A percentile compares a stretch with the other conserved stretches of the same genome.
Conservation (phyloP, 257 asterid genomes). For the Lantana camara region DNA sequence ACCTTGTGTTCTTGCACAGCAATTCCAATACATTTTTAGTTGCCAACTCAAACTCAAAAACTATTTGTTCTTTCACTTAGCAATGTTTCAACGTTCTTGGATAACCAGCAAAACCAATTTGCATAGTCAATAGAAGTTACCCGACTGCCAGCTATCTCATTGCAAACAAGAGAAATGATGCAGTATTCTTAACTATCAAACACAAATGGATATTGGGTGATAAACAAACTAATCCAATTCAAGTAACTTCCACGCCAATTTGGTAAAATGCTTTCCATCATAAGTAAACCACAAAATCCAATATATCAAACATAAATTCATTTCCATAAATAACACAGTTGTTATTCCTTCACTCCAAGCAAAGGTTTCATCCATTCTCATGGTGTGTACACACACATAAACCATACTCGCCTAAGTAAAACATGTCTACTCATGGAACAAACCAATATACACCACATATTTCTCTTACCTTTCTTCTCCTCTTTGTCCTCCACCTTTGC, state of each 20-base stretch:
- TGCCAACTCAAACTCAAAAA: conserved; percentile 2
- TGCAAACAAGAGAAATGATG: background rate
- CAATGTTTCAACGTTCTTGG: background rate
- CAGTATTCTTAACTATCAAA: conserved; percentile 16
- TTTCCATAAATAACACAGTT: conserved; percentile 22
- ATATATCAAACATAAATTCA: conserved; percentile 22
- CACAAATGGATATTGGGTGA: background rate
- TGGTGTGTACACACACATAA: conserved; percentile 17
- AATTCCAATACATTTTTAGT: background rate
- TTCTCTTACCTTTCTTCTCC: conserved; percentile 44
- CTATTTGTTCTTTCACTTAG: background rate
- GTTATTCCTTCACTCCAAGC: conserved; percentile 20
- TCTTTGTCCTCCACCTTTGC: conserved; percentile 41
- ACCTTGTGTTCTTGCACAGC: background rate
- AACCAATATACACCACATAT: conserved; percentile 12
- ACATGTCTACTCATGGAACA: conserved; percentile 6
- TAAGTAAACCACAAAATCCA: conserved; percentile 13
- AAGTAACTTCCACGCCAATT: conserved; percentile 11
- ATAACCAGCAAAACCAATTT: conserved; percentile 16
- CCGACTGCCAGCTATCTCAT: conserved; percentile 15
- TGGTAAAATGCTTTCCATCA: background rate
- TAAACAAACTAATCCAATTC: conserved; percentile 24
- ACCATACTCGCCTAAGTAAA: background rate
- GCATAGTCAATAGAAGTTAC: conserved; percentile 12
- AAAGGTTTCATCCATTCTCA: conserved; percentile 3